Evolutionary conservation across 495 filamentous ascomycete genomes (phyloP).

Genomic region (Darksidea phi): DNA sequence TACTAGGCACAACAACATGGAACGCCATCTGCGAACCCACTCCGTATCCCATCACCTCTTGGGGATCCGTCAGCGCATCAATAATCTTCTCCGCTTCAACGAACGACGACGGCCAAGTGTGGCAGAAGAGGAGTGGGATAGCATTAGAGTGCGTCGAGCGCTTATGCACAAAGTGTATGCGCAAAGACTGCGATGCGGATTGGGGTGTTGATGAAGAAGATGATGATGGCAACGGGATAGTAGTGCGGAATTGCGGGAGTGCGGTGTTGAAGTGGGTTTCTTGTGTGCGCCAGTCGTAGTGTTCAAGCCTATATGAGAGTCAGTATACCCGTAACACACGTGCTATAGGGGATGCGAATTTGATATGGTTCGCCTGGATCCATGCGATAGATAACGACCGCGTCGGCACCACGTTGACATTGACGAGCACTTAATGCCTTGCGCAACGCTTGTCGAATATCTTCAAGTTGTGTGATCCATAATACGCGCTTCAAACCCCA

Average conservation of each 20-base stretch:
- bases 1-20: slow-evolving; percentile 45
- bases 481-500: too few relatives aligned
- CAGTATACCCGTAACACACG: slow-evolving; percentile 3
- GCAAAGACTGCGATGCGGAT: slow-evolving; percentile 4
- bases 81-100: slow-evolving; percentile 40
- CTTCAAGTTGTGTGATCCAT: too few relatives aligned
- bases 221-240: slow-evolving; percentile 39
- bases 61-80: slow-evolving; percentile 40
- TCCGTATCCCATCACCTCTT: slow-evolving; percentile 23
- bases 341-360: slow-evolving; percentile 4
- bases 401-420: too few relatives aligned
- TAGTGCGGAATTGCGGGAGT: slow-evolving; percentile 61
- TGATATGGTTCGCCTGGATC: neutral
- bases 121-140: slow-evolving; percentile 44
- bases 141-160: slow-evolving; percentile 36
- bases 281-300: slow-evolving; percentile 60
- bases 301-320: slow-evolving; percentile 52
- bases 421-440: too few relatives aligned
- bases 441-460: too few relatives aligned
- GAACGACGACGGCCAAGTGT: slow-evolving; percentile 44
- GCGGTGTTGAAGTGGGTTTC: slow-evolving; percentile 56
- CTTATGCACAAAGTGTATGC: slow-evolving; percentile 46
- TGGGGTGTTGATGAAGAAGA: neutral
- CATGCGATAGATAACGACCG: too few relatives aligned
- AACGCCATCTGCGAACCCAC: slow-evolving; percentile 37